Evolutionary conservation across 345 rosid species (phyloP).

Genomic region (Arabis alpina): DNA sequence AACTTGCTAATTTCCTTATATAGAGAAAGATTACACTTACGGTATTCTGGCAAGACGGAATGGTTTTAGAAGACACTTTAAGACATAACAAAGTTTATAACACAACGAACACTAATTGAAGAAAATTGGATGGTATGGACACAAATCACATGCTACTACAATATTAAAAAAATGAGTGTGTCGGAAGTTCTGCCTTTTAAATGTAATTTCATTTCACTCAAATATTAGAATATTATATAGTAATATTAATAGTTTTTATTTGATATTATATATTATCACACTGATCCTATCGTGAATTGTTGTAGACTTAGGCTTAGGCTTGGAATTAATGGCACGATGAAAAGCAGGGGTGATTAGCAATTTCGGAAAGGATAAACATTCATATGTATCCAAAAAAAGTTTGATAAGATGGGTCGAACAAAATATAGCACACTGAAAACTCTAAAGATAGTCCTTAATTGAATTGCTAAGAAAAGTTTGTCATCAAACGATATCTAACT

Average conservation of each 20-base stretch:
- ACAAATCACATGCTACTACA: slow-evolving; percentile 33
- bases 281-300: slow-evolving; percentile 18
- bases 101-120: slow-evolving; percentile 18
- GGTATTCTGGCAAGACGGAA: slow-evolving; percentile 18
- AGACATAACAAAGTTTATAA: slow-evolving; percentile 3
- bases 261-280: slow-evolving; percentile 17
- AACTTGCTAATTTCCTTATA: slow-evolving; percentile 10
- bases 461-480: no score
- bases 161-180: slow-evolving; percentile 27
- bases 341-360: slow-evolving; percentile 31
- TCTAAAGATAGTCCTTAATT: slow-evolving; percentile 6
- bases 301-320: slow-evolving; percentile 31
- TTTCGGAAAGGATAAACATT: slow-evolving; percentile 20
- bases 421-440: slow-evolving; percentile 11
- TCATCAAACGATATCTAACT: no score
- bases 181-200: slow-evolving; percentile 28
- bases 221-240: slow-evolving; percentile 11
- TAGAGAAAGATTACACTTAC: not conserved
- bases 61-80: slow-evolving; percentile 22
- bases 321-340: slow-evolving; percentile 24
- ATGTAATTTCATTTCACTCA: not conserved
- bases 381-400: slow-evolving; percentile 23
- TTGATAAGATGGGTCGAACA: slow-evolving; percentile 37
- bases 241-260: not conserved
- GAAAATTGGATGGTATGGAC: slow-evolving; percentile 23